Percentiles rank a stretch among this genome's conserved stretches.
Evolutionary conservation across 2,329 filamentous ascomycete genomes (phyloP).

Genomic region (Hypoxylon sp.): DNA sequence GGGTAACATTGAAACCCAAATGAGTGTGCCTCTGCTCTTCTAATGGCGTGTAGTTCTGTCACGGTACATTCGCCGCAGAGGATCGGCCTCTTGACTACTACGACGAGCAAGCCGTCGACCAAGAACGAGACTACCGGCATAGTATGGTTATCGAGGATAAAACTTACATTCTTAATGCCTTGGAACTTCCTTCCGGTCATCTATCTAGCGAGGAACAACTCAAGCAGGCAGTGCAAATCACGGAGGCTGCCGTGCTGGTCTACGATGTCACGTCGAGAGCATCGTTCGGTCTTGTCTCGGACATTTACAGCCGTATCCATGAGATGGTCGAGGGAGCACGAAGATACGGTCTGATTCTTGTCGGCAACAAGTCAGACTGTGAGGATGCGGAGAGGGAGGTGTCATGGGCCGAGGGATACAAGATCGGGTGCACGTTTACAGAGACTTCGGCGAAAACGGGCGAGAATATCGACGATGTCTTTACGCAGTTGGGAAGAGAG

Average conservation of each 20-base stretch:
- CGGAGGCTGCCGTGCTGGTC: conserved; percentile 58
- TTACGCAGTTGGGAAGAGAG: conserved; percentile 55
- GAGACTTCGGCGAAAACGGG: conserved; percentile 57
- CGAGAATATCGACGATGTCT: conserved; percentile 56
- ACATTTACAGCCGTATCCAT: conserved; percentile 42
- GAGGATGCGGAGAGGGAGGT: conserved; percentile 52
- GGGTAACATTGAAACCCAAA: conserved; percentile 48
- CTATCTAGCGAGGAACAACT: conserved; percentile 55
- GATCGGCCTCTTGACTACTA: conserved; percentile 46
- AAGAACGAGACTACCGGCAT: conserved; percentile 55
- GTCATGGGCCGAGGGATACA: conserved; percentile 54
- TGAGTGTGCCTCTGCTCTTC: neutral
- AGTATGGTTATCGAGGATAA: conserved; percentile 54
- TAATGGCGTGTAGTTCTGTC: conserved; percentile 53
- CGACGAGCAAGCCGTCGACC: conserved; percentile 47
- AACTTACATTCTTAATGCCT: conserved; percentile 56
- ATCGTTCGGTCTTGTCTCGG: conserved; percentile 42
- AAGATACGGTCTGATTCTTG: conserved; percentile 55
- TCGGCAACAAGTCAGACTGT: conserved; percentile 57
- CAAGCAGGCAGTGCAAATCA: conserved; percentile 58
- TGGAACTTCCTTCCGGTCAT: conserved; percentile 57
- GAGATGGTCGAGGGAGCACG: conserved; percentile 52
- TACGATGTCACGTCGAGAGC: conserved; percentile 51
- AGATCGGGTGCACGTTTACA: conserved; percentile 50
- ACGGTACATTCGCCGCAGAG: conserved; percentile 51